Base-by-base conservation (phyloP, 2,329 filamentous ascomycete species). In the Magnaporthiopsis poae region DNA sequence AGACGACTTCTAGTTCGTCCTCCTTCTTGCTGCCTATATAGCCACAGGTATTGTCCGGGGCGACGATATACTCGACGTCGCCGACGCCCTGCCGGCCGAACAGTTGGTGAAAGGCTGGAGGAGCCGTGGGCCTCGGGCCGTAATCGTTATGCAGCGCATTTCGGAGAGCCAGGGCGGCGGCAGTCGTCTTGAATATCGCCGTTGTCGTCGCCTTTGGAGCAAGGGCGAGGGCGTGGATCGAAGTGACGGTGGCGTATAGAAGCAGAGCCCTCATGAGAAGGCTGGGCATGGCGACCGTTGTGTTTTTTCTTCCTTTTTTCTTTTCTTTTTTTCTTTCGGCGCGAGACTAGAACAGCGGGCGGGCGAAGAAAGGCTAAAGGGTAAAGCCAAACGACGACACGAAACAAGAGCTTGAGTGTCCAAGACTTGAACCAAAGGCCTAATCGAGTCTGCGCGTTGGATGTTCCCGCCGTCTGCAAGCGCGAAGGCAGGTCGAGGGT, bases 21-120 rank as follows among this genome's bases (percentile, higher is more conserved):
- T 56, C 2, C 15, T 5, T 5, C 13, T 5, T 46, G 27, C 18
- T 46, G 27, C 18, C 25, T 33, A 31, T 72, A 70, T 77, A 84
- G 69, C 82, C 82, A 67, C 82, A 84, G 0, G 80, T 82, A 68
- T 81, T 81, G 70, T 83, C 81, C 1, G 80, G 79, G 13, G 77
- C 82, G 66, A 80, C 71, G n/a, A 82, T 74, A 35, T 80, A 75
- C 0, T 75, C 79, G 25, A 73, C 67, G n/a, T 68, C 72, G n/a
- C 68, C 64, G 25, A 69, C 72, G 27, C 69, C 69, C 63, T 73
- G 72, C 67, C 73, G 75, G 70, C 70, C 75, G 39, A 73, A 72
- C 15, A 78, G 70, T 25, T 77, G 75, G n/a, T 73, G 71, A 35
- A 76, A 66, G 15, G 68, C 72, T 3, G 80, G 78, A 8, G 77